Conservation (phyloP, 2,329 filamentous ascomycete genomes). For the Tolypocladium cylindrosporum region DNA sequence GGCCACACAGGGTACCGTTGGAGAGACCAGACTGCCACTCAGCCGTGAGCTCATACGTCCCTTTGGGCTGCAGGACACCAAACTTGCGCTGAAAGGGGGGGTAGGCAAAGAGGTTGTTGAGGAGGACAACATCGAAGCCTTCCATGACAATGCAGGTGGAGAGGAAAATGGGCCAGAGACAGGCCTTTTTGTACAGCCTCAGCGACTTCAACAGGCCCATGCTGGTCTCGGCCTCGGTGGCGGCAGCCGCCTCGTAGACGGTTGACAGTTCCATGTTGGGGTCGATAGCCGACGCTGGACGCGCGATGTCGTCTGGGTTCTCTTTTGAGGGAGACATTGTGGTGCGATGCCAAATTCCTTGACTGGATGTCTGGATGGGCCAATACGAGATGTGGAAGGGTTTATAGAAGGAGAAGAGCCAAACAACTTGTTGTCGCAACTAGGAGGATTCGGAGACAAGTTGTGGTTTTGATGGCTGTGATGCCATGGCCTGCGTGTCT, state of each 20-base stretch:
- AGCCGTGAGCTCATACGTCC: constrained; percentile 34
- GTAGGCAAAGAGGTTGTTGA: constrained; percentile 31
- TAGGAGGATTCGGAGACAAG: neutral
- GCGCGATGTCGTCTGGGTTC: neutral
- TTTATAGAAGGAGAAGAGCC: too few species aligned
- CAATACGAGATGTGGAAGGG: neutral
- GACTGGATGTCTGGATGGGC: neutral
- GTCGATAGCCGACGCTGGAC: constrained; percentile 2
- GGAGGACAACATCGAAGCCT: constrained; percentile 28
- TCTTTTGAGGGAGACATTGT: neutral
- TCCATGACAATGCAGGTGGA: constrained; percentile 29
- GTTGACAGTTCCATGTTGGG: constrained; percentile 6
- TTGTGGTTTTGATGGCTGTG: too few species aligned
- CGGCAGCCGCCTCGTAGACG: constrained; percentile 12
- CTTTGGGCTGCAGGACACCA: constrained; percentile 22
- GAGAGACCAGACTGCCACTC: constrained; percentile 42
- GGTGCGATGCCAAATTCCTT: neutral
- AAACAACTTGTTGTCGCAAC: neutral
- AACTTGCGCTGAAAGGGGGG: constrained; percentile 28
- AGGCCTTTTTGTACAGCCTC: constrained; percentile 28
- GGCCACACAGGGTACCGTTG: constrained; percentile 36
- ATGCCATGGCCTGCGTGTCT: neutral
- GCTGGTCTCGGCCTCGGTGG: constrained; percentile 22
- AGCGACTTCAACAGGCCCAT: constrained; percentile 24
- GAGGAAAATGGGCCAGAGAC: constrained; percentile 25